phyloP scores from a whole-genome alignment of 108 stramenopile species.

The Nitzschia putrida region DNA sequence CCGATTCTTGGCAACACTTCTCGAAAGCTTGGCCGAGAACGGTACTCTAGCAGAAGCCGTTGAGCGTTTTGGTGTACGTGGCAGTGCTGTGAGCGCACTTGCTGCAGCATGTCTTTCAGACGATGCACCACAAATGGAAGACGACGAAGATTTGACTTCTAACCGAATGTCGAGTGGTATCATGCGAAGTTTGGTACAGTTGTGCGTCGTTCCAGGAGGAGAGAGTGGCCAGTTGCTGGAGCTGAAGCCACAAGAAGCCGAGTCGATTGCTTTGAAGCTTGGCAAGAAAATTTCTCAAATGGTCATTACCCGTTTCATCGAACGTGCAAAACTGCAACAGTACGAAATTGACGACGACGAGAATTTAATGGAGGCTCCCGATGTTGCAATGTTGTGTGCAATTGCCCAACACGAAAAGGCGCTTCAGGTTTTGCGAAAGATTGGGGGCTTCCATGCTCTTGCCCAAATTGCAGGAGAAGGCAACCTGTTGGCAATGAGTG shows the following conservation, averaged over 20 bases:
- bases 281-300: conserved; percentile 72
- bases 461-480: conserved; percentile 80
- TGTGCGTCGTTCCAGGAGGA: conserved; percentile 41
- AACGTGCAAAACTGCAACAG: conserved; percentile 58
- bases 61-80: conserved; percentile 51
- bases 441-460: conserved; percentile 76
- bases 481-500: conserved; percentile 56
- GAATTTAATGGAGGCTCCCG: conserved; percentile 67
- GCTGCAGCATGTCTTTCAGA: conserved; percentile 66
- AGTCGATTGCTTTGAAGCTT: conserved; percentile 57
- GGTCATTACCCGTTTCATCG: conserved; percentile 72
- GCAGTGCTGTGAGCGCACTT: conserved; percentile 67
- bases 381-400: conserved; percentile 74
- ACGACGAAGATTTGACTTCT: conserved; percentile 56
- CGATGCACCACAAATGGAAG: conserved; percentile 40
- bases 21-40: conserved; percentile 59
- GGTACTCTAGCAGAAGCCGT: conserved; percentile 62
- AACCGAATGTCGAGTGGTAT: conserved; percentile 52
- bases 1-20: conserved; percentile 46
- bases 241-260: conserved; percentile 44
- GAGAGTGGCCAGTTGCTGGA: neutral
- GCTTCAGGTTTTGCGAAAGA: conserved; percentile 51
- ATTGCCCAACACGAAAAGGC: conserved; percentile 68
- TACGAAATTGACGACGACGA: conserved; percentile 58
- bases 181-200: conserved; percentile 60